Evolutionary conservation across 768 basidiomycete genomes (phyloP), one percentile per base, ranked within the genome.

Genomic region (Pleurotus platypus): DNA sequence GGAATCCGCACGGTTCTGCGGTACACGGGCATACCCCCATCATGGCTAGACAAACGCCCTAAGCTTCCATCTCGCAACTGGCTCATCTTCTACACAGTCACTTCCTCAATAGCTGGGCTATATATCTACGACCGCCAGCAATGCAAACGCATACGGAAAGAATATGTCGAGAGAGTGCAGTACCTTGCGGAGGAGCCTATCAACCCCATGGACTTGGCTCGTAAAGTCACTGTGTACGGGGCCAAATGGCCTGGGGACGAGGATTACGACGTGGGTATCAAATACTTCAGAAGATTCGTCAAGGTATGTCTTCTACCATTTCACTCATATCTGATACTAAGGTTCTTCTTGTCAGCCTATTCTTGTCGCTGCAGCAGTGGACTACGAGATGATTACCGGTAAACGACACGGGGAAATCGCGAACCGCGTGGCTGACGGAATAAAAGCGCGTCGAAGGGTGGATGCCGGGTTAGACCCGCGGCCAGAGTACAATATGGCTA

Each of bases 181-280:
- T 79, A 86, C 60, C 73, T 93, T n/a, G 81, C 89, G 2, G 84
- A 91, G 58, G 80, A 84, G 62, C 81, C 84, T 0, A 70, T 90
- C 1, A 80, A 78, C 56, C 79, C 82, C 7, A 69, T 86, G 62
- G 92, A 85, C 16, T 72, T 79, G 50, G 84, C 90, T 4, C 82
- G 94, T 35, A 90, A 86, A 66, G 86, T 97, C 57, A 87, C 79
- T 6, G 94, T 98, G 16, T 92, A 91, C 64, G 92, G 89, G 35
- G 82, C 84, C 24, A 92, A 90, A 70, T 97, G 94, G 86, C 95
- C 95, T 0, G 94, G 90, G 24, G 97, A 99, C 70, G 92, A 95
- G 64, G 94, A 98, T 67, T 85, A 87, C 60, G 86, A 94, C 68
- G 82, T 90, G 58, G 81, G 86, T 57, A 75, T 92, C 69, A 86